Evolutionary conservation across 2,329 filamentous ascomycete species (phyloP), one percentile per base, ranked within the genome.

Genomic region (Ophiostoma perfectum): DNA sequence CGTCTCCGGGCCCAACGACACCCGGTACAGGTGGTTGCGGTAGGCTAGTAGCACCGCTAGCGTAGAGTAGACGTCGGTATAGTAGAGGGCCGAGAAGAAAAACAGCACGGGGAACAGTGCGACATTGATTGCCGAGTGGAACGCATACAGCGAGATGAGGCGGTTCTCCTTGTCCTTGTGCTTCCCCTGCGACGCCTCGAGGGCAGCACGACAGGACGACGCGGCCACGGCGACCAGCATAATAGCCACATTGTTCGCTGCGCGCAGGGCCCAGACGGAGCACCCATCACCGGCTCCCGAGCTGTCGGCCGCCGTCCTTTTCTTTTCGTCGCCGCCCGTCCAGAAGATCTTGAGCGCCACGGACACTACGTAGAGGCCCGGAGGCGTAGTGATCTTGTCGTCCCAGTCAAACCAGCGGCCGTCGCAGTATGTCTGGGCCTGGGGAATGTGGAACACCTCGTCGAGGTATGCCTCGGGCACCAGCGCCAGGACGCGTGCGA

Each of bases 51-150:
- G 79, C 0, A 97, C 91, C 1, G 88, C 83, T 7, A 91, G 81
- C 0, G 93, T 91, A 0, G 94, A 96, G 66, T 91, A 83, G 2
- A 97, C 85, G 77, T 99, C 95, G 0, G 95, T 99, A 77, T 99
- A 99, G 78, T 96, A 99, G 7, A 99, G 81, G 0, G 87, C 93
- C 0, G 92, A 95, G 78, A 99, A 99, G 83, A 99, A 99, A 82
- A 97, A 97, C 0, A 99, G 77, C 0, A 93, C 86, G 0, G 95
- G 95, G 71, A 98, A 97, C 0, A 97, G 81, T 18, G 87, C 87
- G 55, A 96, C 86, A 72, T 97, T 97, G 72, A 95, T 75, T 2
- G 89, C 90, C 0, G 86, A 88, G 73, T 92, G 86, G 39, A 84
- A 75, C 4, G 80, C 75, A 73, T 82, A 80, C 44, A 77, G 68